Evolutionary conservation across 345 rosid genomes (phyloP).

Genomic region (Brassica nigra): DNA sequence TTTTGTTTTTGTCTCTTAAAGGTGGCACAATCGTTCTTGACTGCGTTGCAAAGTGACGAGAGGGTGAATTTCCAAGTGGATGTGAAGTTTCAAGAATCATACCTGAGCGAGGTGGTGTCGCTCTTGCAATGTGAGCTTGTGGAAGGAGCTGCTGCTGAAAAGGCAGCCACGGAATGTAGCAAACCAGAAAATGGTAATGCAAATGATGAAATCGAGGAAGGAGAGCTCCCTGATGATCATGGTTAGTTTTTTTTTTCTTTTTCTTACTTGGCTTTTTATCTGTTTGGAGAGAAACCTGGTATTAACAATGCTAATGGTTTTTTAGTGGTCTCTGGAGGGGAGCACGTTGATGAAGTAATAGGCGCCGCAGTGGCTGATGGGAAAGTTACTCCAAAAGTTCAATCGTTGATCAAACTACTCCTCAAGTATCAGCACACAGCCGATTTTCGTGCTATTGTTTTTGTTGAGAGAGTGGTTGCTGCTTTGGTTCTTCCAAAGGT

Average conservation of each 20-base stretch:
- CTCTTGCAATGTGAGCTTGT: conserved; percentile 72
- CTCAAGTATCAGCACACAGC: conserved; percentile 75
- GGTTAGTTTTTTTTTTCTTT: conserved; percentile 49
- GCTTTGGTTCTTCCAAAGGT: conserved; percentile 99
- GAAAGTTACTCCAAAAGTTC: conserved; percentile 98
- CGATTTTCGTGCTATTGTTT: conserved; percentile 81
- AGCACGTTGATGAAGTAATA: conserved; percentile 87
- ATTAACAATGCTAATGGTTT: neutral
- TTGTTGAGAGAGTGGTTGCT: conserved; percentile 92
- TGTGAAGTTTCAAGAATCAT: conserved; percentile 82
- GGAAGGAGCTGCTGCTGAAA: conserved; percentile 81
- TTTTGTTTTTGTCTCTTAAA: conserved; percentile 35
- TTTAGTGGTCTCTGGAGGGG: conserved; percentile 91
- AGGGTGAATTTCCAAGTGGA: conserved; percentile 90
- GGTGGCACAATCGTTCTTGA: conserved; percentile 90
- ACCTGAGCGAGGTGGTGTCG: conserved; percentile 69
- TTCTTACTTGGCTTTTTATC: neutral
- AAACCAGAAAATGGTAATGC: conserved; percentile 46
- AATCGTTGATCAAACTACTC: conserved; percentile 85
- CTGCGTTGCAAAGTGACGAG: conserved; percentile 90
- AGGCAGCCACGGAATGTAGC: conserved; percentile 43
- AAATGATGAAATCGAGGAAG: conserved; percentile 85
- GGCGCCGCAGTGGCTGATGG: conserved; percentile 99
- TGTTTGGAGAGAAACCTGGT: neutral
- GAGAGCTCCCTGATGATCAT: conserved; percentile 90